Conservation (phyloP, 2,329 filamentous ascomycete genomes). For the Epichloe gansuensis region DNA sequence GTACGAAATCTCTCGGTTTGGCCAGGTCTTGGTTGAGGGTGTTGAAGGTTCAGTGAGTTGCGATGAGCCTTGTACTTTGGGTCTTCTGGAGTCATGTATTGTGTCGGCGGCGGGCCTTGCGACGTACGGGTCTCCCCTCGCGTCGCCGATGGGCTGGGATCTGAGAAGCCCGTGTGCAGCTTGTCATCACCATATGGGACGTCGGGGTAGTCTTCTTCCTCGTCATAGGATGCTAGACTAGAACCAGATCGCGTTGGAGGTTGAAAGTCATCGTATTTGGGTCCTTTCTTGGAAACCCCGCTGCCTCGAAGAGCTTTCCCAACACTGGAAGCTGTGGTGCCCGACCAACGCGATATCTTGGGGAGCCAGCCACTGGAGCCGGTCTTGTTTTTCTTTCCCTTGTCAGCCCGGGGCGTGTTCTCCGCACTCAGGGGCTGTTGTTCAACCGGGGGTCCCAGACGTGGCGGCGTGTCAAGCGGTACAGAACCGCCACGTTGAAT, state of each 20-base stretch:
- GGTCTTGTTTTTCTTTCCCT: slow-evolving; percentile 79
- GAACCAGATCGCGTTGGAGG: slow-evolving; percentile 65
- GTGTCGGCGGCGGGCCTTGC: slow-evolving; percentile 29
- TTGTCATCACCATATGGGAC: slow-evolving; percentile 48
- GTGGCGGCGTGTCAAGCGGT: slow-evolving; percentile 46
- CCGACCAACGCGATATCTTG: slow-evolving; percentile 94
- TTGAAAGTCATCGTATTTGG: slow-evolving; percentile 45
- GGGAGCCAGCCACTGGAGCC: slow-evolving; percentile 70
- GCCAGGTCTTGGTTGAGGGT: slow-evolving; percentile 64
- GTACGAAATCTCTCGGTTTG: slow-evolving; percentile 63
- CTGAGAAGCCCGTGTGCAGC: slow-evolving; percentile 42
- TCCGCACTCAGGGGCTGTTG: slow-evolving; percentile 50
- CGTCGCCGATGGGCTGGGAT: slow-evolving; percentile 29
- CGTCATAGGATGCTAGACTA: slow-evolving; percentile 53
- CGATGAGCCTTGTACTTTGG: slow-evolving; percentile 74
- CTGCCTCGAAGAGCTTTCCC: slow-evolving; percentile 64
- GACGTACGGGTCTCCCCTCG: slow-evolving; percentile 7
- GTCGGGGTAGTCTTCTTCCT: slow-evolving; percentile 38
- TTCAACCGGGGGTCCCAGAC: slow-evolving; percentile 28
- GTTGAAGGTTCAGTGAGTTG: slow-evolving; percentile 66
- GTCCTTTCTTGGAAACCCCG: slow-evolving; percentile 40
- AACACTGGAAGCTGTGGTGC: slow-evolving; percentile 83
- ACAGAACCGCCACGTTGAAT: slow-evolving; percentile 37
- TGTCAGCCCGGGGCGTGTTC: slow-evolving; percentile 62
- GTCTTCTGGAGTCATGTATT: slow-evolving; percentile 46